Conservation (phyloP, 2,329 filamentous ascomycete genomes). For the Purpureocillium lavendulum region DNA sequence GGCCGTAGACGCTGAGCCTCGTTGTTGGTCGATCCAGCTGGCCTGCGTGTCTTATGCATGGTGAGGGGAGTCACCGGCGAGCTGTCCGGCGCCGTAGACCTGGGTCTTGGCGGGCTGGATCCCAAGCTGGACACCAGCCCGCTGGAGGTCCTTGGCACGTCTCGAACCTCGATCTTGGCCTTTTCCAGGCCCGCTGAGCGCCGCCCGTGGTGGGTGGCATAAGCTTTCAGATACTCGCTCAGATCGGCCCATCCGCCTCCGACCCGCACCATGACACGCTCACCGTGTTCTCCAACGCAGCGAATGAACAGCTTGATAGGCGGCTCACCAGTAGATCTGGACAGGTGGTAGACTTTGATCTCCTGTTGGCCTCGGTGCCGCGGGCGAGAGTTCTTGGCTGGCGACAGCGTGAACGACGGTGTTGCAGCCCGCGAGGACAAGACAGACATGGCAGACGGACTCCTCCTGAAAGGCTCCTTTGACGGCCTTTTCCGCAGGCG, state of each 20-base stretch:
- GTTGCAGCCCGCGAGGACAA: slow-evolving; percentile 51
- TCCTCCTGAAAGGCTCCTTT: slow-evolving; percentile 35
- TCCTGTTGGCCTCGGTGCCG: slow-evolving; percentile 54
- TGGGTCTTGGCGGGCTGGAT: slow-evolving; percentile 33
- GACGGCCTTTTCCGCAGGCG: slow-evolving; percentile 34
- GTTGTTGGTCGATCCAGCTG: slow-evolving; percentile 25
- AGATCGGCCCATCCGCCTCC: slow-evolving; percentile 98
- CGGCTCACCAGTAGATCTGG: slow-evolving; percentile 70
- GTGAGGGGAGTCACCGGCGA: slow-evolving; percentile 39
- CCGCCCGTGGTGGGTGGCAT: slow-evolving; percentile 85
- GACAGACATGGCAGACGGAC: slow-evolving; percentile 43
- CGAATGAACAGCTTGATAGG: slow-evolving; percentile 94
- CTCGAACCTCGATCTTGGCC: slow-evolving; percentile 51
- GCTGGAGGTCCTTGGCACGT: slow-evolving; percentile 28
- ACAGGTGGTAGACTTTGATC: slow-evolving; percentile 88
- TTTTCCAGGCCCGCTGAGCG: slow-evolving; percentile 40
- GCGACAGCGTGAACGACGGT: slow-evolving; percentile 62
- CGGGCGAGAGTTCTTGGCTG: slow-evolving; percentile 45
- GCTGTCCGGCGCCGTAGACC: slow-evolving; percentile 27
- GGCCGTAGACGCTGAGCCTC: slow-evolving; percentile 25
- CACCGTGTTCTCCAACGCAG: slow-evolving; percentile 79
- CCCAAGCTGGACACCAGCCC: slow-evolving; percentile 20
- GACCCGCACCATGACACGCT: slow-evolving; percentile 95
- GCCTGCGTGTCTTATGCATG: slow-evolving; percentile 46
- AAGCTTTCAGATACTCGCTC: slow-evolving; percentile 89